phyloP scores from a whole-genome alignment of 2,329 filamentous ascomycete genomes.

The Ceratocystis alfenasii region DNA sequence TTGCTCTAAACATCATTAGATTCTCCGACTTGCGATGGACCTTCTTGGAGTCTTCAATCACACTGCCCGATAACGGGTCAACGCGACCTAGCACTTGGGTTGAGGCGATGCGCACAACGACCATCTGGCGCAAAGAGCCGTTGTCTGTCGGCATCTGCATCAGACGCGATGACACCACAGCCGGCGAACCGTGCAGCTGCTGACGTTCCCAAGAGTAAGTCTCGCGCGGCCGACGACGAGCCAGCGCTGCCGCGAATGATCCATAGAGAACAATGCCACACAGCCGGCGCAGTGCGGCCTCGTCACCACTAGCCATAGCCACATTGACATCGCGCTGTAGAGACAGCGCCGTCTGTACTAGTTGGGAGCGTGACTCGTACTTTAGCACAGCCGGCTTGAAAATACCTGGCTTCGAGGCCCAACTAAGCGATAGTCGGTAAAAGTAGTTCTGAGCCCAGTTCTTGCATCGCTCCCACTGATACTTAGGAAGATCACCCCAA shows the following conservation, averaged over 20 bases:
- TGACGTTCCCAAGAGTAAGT: constrained; percentile 44
- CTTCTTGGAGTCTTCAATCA: constrained; percentile 38
- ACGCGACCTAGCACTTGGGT: constrained; percentile 42
- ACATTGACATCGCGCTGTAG: constrained; percentile 51
- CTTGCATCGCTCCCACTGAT: constrained; percentile 32
- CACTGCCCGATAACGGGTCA: constrained; percentile 29
- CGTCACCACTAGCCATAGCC: constrained; percentile 48
- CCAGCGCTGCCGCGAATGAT: constrained; percentile 43
- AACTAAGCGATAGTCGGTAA: constrained; percentile 32
- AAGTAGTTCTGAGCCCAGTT: constrained; percentile 30
- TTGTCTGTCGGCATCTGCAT: constrained; percentile 34
- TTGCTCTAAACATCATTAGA: constrained; percentile 44
- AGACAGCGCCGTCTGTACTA: constrained; percentile 43
- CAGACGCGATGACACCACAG: constrained; percentile 45
- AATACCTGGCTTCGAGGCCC: constrained; percentile 37
- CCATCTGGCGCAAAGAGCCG: constrained; percentile 39
- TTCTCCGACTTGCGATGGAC: constrained; percentile 50
- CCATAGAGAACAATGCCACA: constrained; percentile 43
- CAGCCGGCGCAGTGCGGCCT: constrained; percentile 37
- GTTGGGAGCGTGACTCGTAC: constrained; percentile 31
- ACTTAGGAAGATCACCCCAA: constrained; percentile 30
- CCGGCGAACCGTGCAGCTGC: constrained; percentile 32
- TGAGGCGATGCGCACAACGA: constrained; percentile 48
- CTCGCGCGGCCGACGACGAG: constrained; percentile 37
- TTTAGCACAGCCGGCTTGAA: constrained; percentile 35